Base-by-base conservation (phyloP, 1,284 basidiomycete genomes). In the Pascua guehoae region DNA sequence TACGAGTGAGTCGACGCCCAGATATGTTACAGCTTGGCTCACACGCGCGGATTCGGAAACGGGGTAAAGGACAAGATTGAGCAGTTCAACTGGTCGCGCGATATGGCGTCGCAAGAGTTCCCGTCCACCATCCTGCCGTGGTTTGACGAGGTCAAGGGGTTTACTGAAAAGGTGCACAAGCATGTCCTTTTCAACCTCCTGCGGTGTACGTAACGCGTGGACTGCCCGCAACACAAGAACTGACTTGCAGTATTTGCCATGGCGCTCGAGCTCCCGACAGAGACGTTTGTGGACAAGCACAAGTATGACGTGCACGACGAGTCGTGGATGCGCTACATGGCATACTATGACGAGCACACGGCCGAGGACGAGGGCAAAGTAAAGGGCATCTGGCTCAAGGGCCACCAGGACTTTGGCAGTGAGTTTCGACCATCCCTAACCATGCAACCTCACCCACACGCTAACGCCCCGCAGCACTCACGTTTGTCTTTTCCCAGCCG, bases 11-110 rank as follows among this genome's bases (percentile, higher is more conserved):
- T 53, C 17, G 24, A 32, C 4, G 24, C 24, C 7, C 24, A 32
- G 24, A 32, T 32, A 24, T 37, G 38, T 47, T 18, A 7, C 18
- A 7, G 5, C 17, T 17, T 10, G 52, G 45, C 45, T 40, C 18
- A 45, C 14, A 15, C 18, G 14, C 12, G 42, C 36, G 61, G 62
- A 18, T 64, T 66, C 56, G 60, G 62, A 41, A 61, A 64, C 12
- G 65, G 65, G 8, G 65, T 66, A 16, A 66, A 60, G 47, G 65
- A 66, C 49, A 56, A 63, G 49, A 66, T 66, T 18, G 65, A 66
- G 44, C 65, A 66, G 56, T 66, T 64, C 53, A 66, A 66, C 51
- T 64, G 63, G 65, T 41, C 54, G 14, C 53, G 65, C 32, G 65
- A 64, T 17, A 62, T 66, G 61, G 18, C 47, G 16, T 47, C 52